Base-by-base conservation (phyloP, 2,329 filamentous ascomycete species). In the Trichoderma lentiforme region DNA sequence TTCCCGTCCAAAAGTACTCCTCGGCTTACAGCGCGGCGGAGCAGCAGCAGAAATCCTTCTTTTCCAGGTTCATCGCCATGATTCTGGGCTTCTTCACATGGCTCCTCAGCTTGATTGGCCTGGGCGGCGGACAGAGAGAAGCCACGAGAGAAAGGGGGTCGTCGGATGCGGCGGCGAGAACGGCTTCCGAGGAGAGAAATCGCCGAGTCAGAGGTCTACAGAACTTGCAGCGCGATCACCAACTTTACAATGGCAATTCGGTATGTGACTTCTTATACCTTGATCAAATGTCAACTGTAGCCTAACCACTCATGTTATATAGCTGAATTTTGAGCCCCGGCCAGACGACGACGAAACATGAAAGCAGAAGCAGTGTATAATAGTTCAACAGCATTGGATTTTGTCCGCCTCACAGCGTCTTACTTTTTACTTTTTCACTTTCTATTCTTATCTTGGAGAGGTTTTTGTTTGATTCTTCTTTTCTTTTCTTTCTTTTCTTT, bases 201-300 rank as follows among this genome's bases (percentile, higher is more conserved):
- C 71, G 73, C 28, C 77, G 78, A 53, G 77, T 75, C 66, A 78
- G 65, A 58, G 74, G 78, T 66, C 78, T 78, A 73, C 76, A 79
- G 74, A 88, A 90, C 72, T 83, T 86, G 51, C 84, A 85, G 68
- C 82, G 87, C 70, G 86, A 91, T 74, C 87, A 90, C 58, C 91
- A 97, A 78, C 88, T 97, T 61, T 97, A 98, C 79, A 98, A 98
- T 78, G 95, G 95, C 1, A 98, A 97, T 78, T 93, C 93, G 79
- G 93, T 95, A 84, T 81, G 89, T 83, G 6, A 4, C 58, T 43
- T 57, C 18, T 43, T 43, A 18, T 18, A 1, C 36, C 1, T 18
- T 18, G 3, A 18, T 39, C 15, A 8, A 8, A n/a, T 18, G 3
- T n/a, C 39, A 43, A 43, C 39, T 43, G 39, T 43, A 6, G 3